These are phyloP conservation scores for Quercus engelmannii DNA, from an alignment of 306 rosid genomes.

Conservation along the genomic window DNA sequence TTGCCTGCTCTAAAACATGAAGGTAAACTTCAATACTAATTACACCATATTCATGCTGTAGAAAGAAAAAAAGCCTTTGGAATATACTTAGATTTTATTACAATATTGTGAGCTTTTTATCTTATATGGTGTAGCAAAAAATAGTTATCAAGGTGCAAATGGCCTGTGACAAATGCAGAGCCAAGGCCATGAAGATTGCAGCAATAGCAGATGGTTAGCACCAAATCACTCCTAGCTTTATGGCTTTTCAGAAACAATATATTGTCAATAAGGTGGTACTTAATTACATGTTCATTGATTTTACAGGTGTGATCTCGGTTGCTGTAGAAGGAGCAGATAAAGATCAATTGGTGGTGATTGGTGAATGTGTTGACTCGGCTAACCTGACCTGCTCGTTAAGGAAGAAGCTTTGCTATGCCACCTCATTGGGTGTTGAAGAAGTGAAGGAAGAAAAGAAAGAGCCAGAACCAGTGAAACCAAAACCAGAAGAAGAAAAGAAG, in stretches of 20 bases:
- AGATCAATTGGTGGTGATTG: conserved; percentile 31
- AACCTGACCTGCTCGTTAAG: conserved; percentile 5
- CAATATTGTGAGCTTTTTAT: background rate
- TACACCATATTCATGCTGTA: too few species aligned
- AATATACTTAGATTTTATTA: too few species aligned
- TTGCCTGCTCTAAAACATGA: too few species aligned
- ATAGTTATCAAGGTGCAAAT: conserved; percentile 19
- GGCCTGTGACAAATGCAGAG: conserved; percentile 14
- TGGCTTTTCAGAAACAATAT: too few species aligned
- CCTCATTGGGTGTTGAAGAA: conserved; percentile 1
- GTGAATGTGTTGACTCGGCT: conserved; percentile 15
- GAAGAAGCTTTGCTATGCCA: conserved; percentile 10
- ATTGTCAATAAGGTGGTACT: background rate
- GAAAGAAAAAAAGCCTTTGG: too few species aligned
- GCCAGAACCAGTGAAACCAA: background rate
- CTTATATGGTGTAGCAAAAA: conserved; percentile 25
- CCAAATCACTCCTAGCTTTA: background rate
- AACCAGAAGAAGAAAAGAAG: background rate
- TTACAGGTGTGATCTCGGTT: conserved; percentile 37
- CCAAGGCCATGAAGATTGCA: conserved; percentile 38
- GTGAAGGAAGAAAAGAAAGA: background rate
- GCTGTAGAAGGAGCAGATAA: conserved; percentile 21
- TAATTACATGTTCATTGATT: background rate
- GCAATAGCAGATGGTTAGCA: conserved; percentile 10
- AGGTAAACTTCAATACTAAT: too few species aligned